Conservation (phyloP, 148 eudicot species). For the Cornus florida region DNA sequence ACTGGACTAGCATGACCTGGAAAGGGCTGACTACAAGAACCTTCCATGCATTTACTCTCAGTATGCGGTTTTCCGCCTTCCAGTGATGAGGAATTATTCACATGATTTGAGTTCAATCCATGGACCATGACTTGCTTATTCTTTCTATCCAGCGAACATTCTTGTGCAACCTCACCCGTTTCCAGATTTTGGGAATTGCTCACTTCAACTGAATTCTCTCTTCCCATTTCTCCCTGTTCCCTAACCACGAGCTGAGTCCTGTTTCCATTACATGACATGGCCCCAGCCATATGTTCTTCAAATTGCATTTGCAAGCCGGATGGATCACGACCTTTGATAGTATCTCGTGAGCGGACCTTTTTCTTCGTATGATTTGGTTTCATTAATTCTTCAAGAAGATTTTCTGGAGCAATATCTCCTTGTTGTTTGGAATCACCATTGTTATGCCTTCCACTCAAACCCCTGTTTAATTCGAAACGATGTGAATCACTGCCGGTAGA, state of each 20-base stretch:
- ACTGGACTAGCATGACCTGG: slow-evolving; percentile 20
- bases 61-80: too few relatives aligned
- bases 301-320: slow-evolving; percentile 42
- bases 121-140: slow-evolving; percentile 35
- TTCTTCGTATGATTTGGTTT: slow-evolving; percentile 27
- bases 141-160: slow-evolving; percentile 25
- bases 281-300: slow-evolving; percentile 38
- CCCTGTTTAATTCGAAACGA: slow-evolving; percentile 46
- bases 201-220: slow-evolving; percentile 15
- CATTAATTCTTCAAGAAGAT: slow-evolving; percentile 17
- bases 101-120: slow-evolving; percentile 28
- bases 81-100: slow-evolving; percentile 33
- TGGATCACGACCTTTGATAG: slow-evolving; percentile 23
- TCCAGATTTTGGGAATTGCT: slow-evolving; percentile 13
- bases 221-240: slow-evolving; percentile 3
- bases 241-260: slow-evolving; percentile 4
- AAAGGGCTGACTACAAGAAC: slow-evolving; percentile 34
- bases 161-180: slow-evolving; percentile 22
- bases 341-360: slow-evolving; percentile 24
- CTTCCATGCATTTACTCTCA: too few relatives aligned
- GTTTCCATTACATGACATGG: slow-evolving; percentile 22
- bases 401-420: slow-evolving; percentile 19
- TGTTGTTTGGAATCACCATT: slow-evolving; percentile 22
- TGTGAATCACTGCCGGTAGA: slow-evolving; percentile 43
- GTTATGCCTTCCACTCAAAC: slow-evolving; percentile 23